phyloP scores from a whole-genome alignment of 2,329 filamentous ascomycete species.

The Cercospora sp. region DNA sequence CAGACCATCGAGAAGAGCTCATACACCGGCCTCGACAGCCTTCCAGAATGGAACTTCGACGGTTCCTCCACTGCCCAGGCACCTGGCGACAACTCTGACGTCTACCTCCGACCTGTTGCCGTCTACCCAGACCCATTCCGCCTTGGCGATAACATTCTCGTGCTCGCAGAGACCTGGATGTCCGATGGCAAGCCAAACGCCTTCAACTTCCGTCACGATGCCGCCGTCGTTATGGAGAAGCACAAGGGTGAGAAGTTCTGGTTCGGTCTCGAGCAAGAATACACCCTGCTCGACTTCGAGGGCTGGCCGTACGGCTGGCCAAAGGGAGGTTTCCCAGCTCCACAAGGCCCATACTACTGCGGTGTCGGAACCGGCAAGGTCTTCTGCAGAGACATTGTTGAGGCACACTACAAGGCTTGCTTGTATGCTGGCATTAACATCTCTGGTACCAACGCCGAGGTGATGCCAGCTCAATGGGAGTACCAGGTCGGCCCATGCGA shows the following conservation, averaged over 20 bases:
- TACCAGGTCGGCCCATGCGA: conserved; percentile 91
- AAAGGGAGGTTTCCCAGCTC: conserved; percentile 82
- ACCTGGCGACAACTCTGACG: conserved; percentile 91
- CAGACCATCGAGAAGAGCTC: conserved; percentile 63
- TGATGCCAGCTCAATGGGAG: conserved; percentile 98
- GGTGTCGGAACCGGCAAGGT: conserved; percentile 97
- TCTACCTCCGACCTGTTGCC: conserved; percentile 89
- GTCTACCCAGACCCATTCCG: conserved; percentile 93
- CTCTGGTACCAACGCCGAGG: conserved; percentile 97
- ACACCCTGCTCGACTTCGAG: conserved; percentile 83
- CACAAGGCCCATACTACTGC: conserved; percentile 95
- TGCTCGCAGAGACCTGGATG: conserved; percentile 93
- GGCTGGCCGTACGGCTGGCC: conserved; percentile 94
- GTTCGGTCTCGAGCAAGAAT: conserved; percentile 98
- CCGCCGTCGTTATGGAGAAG: conserved; percentile 82
- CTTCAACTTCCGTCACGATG: conserved; percentile 96
- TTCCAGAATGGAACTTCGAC: conserved; percentile 79
- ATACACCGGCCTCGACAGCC: conserved; percentile 60
- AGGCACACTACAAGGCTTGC: conserved; percentile 89
- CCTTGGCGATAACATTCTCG: conserved; percentile 84
- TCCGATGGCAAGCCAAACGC: conserved; percentile 94
- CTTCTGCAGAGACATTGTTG: conserved; percentile 95
- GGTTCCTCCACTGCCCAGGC: conserved; percentile 92
- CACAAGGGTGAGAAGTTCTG: conserved; percentile 82
- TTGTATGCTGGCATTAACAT: conserved; percentile 89